Percentiles rank a stretch among this genome's conserved stretches.
phyloP scores from a whole-genome alignment of 371 early-diverging fungal genomes.

The Mortierella sp. region DNA sequence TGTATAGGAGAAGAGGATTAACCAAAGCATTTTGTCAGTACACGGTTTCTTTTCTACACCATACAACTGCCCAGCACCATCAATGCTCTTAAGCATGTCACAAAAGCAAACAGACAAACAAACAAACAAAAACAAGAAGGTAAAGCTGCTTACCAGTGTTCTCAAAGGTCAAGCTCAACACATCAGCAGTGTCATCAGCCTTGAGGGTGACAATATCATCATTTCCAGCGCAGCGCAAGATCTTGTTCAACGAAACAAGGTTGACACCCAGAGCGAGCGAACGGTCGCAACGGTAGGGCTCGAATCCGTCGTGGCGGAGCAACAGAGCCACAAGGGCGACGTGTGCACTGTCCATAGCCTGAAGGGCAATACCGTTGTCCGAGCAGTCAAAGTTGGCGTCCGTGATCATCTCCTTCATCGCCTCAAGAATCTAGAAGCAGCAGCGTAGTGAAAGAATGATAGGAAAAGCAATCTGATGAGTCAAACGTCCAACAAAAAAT shows the following conservation, averaged over 20 bases:
- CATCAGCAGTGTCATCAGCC: conserved; percentile 91
- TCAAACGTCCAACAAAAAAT: background rate
- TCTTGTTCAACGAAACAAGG: conserved; percentile 87
- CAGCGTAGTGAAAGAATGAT: background rate
- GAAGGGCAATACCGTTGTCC: conserved; percentile 95
- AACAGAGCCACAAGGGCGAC: conserved; percentile 95
- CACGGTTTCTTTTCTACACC: no score
- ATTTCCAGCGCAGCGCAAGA: conserved; percentile 94
- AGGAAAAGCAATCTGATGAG: background rate
- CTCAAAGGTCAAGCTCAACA: conserved; percentile 87
- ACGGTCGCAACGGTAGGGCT: conserved; percentile 96
- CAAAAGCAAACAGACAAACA: background rate
- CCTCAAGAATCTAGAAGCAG: conserved; percentile 91
- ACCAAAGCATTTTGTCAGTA: no score
- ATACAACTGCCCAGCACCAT: background rate
- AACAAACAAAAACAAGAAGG: conserved; percentile 6
- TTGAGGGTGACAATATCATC: conserved; percentile 93
- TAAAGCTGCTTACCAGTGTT: conserved; percentile 63
- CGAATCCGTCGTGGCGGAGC: conserved; percentile 91
- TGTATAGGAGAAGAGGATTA: no score
- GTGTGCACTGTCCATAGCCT: conserved; percentile 99
- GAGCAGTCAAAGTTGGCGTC: conserved; percentile 99
- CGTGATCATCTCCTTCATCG: conserved; percentile 96
- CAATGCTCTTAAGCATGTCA: background rate
- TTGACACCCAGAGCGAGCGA: conserved; percentile 94